Evolutionary conservation across 768 basidiomycete genomes (phyloP).

Genomic region (Suillus luteus): DNA sequence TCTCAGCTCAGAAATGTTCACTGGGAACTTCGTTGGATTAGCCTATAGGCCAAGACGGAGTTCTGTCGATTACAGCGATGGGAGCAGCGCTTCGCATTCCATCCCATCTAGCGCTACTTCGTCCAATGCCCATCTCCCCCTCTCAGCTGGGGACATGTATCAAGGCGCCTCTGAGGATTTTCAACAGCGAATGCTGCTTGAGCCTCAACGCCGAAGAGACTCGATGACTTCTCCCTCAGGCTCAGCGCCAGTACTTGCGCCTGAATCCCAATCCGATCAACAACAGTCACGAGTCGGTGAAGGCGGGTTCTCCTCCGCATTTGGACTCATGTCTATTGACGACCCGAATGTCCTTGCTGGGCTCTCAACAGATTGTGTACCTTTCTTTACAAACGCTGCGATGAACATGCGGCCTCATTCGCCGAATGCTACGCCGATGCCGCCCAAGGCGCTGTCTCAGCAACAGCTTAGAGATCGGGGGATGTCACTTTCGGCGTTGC

Average conservation of each 20-base stretch:
- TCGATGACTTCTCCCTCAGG: constrained; percentile 18
- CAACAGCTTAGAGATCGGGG: constrained; percentile 24
- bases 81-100: constrained; percentile 45
- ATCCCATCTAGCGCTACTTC: constrained; percentile 57
- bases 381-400: constrained; percentile 55
- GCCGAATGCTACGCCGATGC: constrained; percentile 54
- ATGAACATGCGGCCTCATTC: constrained; percentile 36
- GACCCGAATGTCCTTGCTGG: constrained; percentile 70
- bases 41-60: constrained; percentile 33
- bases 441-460: constrained; percentile 26
- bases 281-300: constrained; percentile 27
- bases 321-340: constrained; percentile 77
- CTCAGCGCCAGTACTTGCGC: too few species aligned
- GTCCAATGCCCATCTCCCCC: constrained; percentile 53
- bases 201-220: constrained; percentile 19
- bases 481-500: constrained; percentile 30
- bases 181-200: constrained; percentile 20
- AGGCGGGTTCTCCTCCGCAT: constrained; percentile 58
- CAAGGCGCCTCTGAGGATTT: constrained; percentile 33
- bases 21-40: constrained; percentile 27
- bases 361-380: constrained; percentile 55
- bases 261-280: constrained; percentile 12
- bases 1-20: constrained; percentile 14
- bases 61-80: constrained; percentile 45
- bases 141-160: constrained; percentile 30